These are phyloP conservation scores for Botrytis hyacinthi DNA, from an alignment of 2,329 filamentous ascomycete genomes.

Conservation along the genomic window DNA sequence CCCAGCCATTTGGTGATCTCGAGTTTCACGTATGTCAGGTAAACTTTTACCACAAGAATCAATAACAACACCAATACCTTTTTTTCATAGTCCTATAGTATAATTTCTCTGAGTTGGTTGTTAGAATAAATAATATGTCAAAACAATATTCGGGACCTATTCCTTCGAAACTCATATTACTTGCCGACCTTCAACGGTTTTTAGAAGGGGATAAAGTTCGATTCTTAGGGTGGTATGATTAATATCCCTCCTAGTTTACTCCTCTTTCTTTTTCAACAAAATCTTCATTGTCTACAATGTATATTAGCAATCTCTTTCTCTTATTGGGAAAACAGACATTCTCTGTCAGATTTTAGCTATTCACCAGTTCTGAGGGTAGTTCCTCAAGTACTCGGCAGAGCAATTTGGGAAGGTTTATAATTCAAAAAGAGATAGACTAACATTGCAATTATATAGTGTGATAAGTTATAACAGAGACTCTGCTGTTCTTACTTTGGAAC, in stretches of 20 bases:
- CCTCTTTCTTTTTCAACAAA: no score
- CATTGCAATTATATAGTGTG: constrained; percentile 47
- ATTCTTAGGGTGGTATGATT: constrained; percentile 82
- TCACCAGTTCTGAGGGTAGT: neutral
- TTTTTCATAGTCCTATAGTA: neutral
- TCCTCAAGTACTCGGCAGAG: neutral
- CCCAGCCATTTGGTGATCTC: neutral
- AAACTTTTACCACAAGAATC: neutral
- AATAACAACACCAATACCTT: neutral
- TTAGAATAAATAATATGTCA: constrained; percentile 16
- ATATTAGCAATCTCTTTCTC: neutral
- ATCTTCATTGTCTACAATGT: neutral
- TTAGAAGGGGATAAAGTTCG: constrained; percentile 68
- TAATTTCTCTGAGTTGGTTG: neutral
- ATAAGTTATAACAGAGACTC: constrained; percentile 53
- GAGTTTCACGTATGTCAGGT: neutral
- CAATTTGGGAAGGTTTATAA: neutral
- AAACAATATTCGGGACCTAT: constrained; percentile 34
- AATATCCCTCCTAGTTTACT: neutral
- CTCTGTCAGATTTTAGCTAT: neutral
- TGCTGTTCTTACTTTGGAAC: constrained; percentile 65
- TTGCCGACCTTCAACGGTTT: constrained; percentile 34
- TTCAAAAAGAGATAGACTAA: constrained; percentile 6
- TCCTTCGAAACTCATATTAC: constrained; percentile 32
- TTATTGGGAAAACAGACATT: neutral